These are phyloP conservation scores for Globisporangium viniferum DNA, from an alignment of 352 stramenopile genomes.

Conservation along the genomic window DNA sequence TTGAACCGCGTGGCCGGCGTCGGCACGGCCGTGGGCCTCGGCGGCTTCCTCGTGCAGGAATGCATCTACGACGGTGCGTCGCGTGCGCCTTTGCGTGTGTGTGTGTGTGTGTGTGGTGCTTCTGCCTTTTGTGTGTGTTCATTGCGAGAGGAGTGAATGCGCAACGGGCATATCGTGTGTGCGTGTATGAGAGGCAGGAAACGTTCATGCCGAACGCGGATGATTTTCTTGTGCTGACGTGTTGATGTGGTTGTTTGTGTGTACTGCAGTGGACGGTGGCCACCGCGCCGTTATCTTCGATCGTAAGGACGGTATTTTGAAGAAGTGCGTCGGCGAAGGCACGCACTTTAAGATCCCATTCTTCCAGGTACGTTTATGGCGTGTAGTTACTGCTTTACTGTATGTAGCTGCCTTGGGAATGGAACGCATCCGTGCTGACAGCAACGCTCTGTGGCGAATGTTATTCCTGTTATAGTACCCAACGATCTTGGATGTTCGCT, in stretches of 20 bases:
- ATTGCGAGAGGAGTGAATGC: slow-evolving; percentile 2
- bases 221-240: neutral
- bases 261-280: slow-evolving; percentile 93
- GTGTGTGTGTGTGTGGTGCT: neutral
- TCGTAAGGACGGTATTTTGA: slow-evolving; percentile 95
- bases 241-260: slow-evolving; percentile 7
- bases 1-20: slow-evolving; percentile 68
- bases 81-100: neutral
- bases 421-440: neutral
- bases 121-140: neutral
- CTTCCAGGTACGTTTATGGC: slow-evolving; percentile 55
- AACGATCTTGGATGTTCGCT: slow-evolving; percentile 98
- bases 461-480: slow-evolving; percentile 58
- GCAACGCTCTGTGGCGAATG: slow-evolving; percentile 24
- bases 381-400: neutral
- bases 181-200: neutral
- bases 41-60: slow-evolving; percentile 66
- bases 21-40: slow-evolving; percentile 57
- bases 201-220: neutral
- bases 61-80: slow-evolving; percentile 84
- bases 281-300: slow-evolving; percentile 99
- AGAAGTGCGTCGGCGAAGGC: slow-evolving; percentile 95
- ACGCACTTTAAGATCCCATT: slow-evolving; percentile 99
- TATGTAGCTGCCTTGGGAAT: slow-evolving; percentile 13
- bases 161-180: neutral